Conservation (phyloP, 345 rosid genomes). For the Ceriops tagal region DNA sequence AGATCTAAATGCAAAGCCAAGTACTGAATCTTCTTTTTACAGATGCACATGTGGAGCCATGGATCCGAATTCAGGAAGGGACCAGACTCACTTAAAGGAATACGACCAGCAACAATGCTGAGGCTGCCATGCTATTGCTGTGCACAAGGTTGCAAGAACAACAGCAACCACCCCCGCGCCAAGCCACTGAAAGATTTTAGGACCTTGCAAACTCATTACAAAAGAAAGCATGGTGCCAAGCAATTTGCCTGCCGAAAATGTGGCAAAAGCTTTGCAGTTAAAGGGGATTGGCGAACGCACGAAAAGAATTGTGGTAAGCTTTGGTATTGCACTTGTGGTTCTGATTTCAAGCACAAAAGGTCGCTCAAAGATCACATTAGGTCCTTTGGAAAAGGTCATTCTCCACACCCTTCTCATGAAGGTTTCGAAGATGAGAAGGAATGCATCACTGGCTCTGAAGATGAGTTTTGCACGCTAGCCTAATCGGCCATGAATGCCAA, state of each 20-base stretch:
- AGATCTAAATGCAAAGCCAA: no score
- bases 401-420: constrained; percentile 70
- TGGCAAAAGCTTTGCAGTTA: constrained; percentile 77
- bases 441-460: constrained; percentile 56
- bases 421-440: constrained; percentile 64
- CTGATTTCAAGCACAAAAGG: constrained; percentile 96
- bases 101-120: constrained; percentile 75
- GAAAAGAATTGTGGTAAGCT: constrained; percentile 97
- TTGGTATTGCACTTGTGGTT: constrained; percentile 96
- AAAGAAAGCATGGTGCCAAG: constrained; percentile 68
- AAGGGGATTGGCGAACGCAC: constrained; percentile 99
- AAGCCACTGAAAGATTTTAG: constrained; percentile 76
- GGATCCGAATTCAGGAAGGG: constrained; percentile 78
- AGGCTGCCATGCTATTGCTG: constrained; percentile 77
- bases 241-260: constrained; percentile 82
- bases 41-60: constrained; percentile 96
- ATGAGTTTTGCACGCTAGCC: constrained; percentile 30
- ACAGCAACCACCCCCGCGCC: constrained; percentile 74
- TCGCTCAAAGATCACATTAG: constrained; percentile 94
- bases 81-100: constrained; percentile 67
- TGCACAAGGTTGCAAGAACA: constrained; percentile 76
- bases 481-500: neutral
- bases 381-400: constrained; percentile 88
- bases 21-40: neutral
- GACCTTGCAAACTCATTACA: constrained; percentile 79